Evolutionary conservation across 2,329 filamentous ascomycete species (phyloP), one percentile per base, ranked within the genome.

Genomic region (Colletotrichum sp.): DNA sequence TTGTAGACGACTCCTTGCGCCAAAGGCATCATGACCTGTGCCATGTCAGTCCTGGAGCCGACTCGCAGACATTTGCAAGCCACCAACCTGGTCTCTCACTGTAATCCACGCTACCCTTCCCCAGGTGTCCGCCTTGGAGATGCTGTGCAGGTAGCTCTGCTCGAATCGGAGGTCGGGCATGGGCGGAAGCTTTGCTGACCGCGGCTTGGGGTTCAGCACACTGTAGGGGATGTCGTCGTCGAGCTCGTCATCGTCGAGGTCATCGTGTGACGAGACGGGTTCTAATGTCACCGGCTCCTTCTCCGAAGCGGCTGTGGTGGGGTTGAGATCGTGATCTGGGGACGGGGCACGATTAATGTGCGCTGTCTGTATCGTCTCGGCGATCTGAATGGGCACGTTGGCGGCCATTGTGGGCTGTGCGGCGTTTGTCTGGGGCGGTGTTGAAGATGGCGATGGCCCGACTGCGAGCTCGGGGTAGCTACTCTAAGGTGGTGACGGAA

Each of bases 111-210:
- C 90, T 36, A 99, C 91, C 83, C 92, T 92, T 87, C 94, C 93
- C 92, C 93, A 96, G 28, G 92, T 93, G 79, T 97, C 92, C 44
- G 96, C 95, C 72, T 92, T 89, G 78, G 93, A 91, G 80, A 99
- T 94, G 86, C 96, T 98, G 80, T 95, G 94, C 71, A 99, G 90
- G 85, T 99, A 99, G 89, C 96, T 98, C 90, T 99, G 97, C 87
- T 99, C 97, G 86, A 99, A 99, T 59, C 97, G 92, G 79, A 99
- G 88, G 86, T 99, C 97, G 6, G 96, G 96, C 82, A 98, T 90
- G 10, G 92, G 91, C 34, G 90, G 91, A 71, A 93, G 87, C 55
- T 86, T 84, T 44, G 85, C 84, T 63, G 82, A 81, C 64, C 87
- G 88, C 68, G 87, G 87, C 71, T 88, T 84, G 63, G 92, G 88